A percentile compares a stretch with the other conserved stretches of the same genome.
Evolutionary conservation across 176 grass and related monocot species (phyloP).

Genomic region (Thalia dealbata): DNA sequence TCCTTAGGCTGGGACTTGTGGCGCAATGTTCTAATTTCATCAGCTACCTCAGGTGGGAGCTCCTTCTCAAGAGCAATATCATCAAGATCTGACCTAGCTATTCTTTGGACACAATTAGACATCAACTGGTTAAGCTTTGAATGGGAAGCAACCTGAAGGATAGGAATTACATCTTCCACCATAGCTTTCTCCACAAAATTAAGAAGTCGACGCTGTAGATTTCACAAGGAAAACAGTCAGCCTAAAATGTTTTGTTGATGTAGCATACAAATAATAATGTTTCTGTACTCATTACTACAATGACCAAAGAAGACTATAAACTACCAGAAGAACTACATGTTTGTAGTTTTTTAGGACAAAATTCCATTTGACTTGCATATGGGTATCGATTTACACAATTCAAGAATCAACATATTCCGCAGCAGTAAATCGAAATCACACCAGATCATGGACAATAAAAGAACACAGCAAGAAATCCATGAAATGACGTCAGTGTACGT

Average conservation of each 20-base stretch:
- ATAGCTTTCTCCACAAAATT: constrained; percentile 91
- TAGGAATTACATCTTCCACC: constrained; percentile 77
- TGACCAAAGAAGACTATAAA: not conserved
- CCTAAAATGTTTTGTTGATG: not conserved
- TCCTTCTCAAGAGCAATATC: constrained; percentile 73
- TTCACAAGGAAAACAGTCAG: constrained; percentile 11
- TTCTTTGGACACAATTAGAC: constrained; percentile 65
- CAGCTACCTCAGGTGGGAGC: constrained; percentile 41
- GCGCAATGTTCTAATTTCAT: constrained; percentile 47
- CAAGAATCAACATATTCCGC: not conserved
- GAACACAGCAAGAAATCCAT: not conserved
- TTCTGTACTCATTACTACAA: not conserved
- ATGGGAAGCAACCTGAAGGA: constrained; percentile 68
- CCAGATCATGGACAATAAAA: not conserved
- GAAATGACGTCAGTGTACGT: no score
- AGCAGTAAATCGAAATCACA: not conserved
- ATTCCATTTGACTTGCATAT: not conserved
- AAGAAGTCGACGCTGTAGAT: constrained; percentile 66
- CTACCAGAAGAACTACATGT: not conserved
- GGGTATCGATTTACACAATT: no score
- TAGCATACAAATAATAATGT: not conserved
- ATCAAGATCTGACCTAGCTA: constrained; percentile 80
- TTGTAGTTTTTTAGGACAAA: not conserved
- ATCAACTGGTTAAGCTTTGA: constrained; percentile 43
- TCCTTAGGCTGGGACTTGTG: constrained; percentile 31